Conservation (phyloP, 2,329 filamentous ascomycete genomes). For the Ceratocystis cacaofunesta region DNA sequence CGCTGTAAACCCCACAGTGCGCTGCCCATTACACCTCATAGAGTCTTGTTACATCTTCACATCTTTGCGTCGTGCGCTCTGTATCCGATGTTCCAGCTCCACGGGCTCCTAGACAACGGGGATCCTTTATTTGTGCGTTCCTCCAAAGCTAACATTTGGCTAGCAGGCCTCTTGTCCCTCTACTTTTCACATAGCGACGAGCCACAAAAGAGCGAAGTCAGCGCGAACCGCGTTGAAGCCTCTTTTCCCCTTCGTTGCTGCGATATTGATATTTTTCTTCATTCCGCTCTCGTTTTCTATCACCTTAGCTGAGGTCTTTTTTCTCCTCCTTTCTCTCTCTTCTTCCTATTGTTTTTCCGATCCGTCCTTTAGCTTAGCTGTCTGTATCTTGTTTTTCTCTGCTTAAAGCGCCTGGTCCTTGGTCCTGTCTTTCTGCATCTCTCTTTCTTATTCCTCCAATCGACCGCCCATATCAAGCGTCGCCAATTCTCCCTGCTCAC, state of each 20-base stretch:
- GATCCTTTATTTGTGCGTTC: not conserved
- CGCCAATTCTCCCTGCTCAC: not conserved
- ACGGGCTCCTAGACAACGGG: conserved; percentile 4
- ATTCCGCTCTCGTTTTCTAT: not conserved
- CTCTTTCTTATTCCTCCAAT: not conserved
- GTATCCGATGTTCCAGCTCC: not conserved
- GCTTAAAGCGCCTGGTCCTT: not conserved
- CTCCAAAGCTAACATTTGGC: not conserved
- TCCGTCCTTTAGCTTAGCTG: conserved; percentile 2
- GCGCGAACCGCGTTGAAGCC: not conserved
- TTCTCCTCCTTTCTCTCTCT: conserved; percentile 12
- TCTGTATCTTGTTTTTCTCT: not conserved
- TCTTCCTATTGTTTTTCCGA: not conserved
- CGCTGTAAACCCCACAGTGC: not conserved
- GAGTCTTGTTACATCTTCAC: not conserved
- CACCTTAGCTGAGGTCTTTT: not conserved
- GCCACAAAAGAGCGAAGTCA: not conserved
- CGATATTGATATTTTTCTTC: not conserved
- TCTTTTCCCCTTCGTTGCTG: not conserved
- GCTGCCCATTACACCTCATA: not conserved
- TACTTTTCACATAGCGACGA: not conserved
- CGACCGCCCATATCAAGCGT: not conserved
- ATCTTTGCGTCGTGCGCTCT: too few species aligned
- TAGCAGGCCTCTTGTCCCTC: too few species aligned
- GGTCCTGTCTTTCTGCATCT: not conserved